These are phyloP conservation scores for Citrus unshiu DNA, from an alignment of 345 rosid genomes.

Conservation along the genomic window DNA sequence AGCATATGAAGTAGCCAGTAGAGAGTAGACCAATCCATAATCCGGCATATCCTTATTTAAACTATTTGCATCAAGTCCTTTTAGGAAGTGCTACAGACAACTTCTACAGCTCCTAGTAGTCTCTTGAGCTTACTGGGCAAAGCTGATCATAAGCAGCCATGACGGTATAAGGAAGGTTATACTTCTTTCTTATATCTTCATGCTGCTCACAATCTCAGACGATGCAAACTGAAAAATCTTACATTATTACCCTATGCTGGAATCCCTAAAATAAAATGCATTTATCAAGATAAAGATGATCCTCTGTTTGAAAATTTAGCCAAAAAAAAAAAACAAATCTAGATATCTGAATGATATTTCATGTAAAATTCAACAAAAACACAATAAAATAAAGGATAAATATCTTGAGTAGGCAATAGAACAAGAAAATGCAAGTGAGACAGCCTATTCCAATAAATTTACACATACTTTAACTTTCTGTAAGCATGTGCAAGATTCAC, in stretches of 20 bases:
- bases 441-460: neutral
- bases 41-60: too few relatives aligned
- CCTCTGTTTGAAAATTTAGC: neutral
- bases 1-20: too few relatives aligned
- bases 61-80: too few relatives aligned
- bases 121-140: too few relatives aligned
- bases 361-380: neutral
- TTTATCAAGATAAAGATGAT: neutral
- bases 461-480: constrained; percentile 73
- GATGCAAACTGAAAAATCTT: too few relatives aligned
- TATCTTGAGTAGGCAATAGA: neutral
- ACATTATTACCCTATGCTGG: too few relatives aligned
- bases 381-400: neutral
- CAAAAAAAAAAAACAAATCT: neutral
- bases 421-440: constrained; percentile 12
- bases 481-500: constrained; percentile 5
- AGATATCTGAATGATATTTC: neutral
- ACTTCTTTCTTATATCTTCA: neutral
- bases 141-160: neutral
- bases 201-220: neutral
- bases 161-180: neutral
- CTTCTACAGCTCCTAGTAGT: too few relatives aligned
- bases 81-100: too few relatives aligned
- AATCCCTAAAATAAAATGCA: neutral
- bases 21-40: too few relatives aligned